A percentile compares a stretch with the other conserved stretches of the same genome.
Evolutionary conservation across 1,139 yeast species (phyloP).

Genomic region (Meyerozyma guilliermondii): DNA sequence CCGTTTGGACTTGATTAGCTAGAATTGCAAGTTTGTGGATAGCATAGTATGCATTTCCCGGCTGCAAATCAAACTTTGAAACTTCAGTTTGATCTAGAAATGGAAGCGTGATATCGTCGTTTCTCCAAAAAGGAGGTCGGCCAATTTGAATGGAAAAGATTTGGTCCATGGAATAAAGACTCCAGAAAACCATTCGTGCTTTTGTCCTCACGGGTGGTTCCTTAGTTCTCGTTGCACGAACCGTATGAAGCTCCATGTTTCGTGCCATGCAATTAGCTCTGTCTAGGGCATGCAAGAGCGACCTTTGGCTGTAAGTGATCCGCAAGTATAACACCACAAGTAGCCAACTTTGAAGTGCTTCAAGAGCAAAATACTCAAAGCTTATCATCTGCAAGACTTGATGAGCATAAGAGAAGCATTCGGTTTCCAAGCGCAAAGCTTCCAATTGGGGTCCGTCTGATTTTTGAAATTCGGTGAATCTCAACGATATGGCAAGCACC

Average conservation of each 20-base stretch:
- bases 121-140: neutral
- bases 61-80: neutral
- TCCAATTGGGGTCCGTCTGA: constrained; percentile 27
- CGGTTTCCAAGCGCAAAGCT: constrained; percentile 40
- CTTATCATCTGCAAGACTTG: constrained; percentile 43
- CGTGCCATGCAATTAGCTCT: constrained; percentile 50
- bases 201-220: constrained; percentile 39
- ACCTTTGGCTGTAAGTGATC: constrained; percentile 52
- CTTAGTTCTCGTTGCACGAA: constrained; percentile 15
- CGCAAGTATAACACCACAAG: constrained; percentile 51
- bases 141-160: constrained; percentile 54
- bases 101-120: neutral
- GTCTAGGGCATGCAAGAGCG: constrained; percentile 49
- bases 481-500: constrained; percentile 46
- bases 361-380: constrained; percentile 67
- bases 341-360: constrained; percentile 61
- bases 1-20: neutral
- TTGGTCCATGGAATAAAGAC: constrained; percentile 52
- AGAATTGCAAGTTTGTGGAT: neutral
- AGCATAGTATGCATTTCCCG: neutral
- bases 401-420: constrained; percentile 47
- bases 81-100: neutral
- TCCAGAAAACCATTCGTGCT: constrained; percentile 53
- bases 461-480: constrained; percentile 47
- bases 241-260: constrained; percentile 48